Percentiles rank a stretch among this genome's conserved stretches.
These are phyloP conservation scores for Candida ovalis DNA, from an alignment of 805 yeast species.

Conservation along the genomic window DNA sequence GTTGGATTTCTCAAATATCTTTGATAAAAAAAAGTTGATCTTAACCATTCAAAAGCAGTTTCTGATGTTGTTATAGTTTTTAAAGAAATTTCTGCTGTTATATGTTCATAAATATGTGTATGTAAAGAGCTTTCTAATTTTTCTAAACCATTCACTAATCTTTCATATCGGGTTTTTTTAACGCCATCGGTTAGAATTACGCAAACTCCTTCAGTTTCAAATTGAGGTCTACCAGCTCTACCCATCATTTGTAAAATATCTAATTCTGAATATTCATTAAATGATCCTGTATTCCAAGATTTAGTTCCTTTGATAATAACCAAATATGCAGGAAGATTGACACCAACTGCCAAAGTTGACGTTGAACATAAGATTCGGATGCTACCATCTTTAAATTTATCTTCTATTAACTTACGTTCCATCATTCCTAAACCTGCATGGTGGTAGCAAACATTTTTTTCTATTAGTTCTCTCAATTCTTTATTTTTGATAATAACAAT, in stretches of 20 bases:
- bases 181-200: slow-evolving; percentile 42
- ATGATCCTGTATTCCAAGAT: slow-evolving; percentile 47
- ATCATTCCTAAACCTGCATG: slow-evolving; percentile 52
- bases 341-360: slow-evolving; percentile 59
- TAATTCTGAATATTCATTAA: slow-evolving; percentile 50
- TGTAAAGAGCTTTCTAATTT: slow-evolving; percentile 46
- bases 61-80: slow-evolving; percentile 35
- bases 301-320: slow-evolving; percentile 62
- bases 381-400: slow-evolving; percentile 38
- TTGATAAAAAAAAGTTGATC: slow-evolving; percentile 46
- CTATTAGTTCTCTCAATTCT: slow-evolving; percentile 23
- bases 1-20: slow-evolving; percentile 38
- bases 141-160: slow-evolving; percentile 39
- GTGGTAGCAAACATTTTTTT: slow-evolving; percentile 47
- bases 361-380: slow-evolving; percentile 50
- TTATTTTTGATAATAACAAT: slow-evolving; percentile 18
- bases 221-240: slow-evolving; percentile 61
- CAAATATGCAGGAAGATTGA: slow-evolving; percentile 57
- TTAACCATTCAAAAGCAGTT: slow-evolving; percentile 44
- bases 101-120: slow-evolving; percentile 35
- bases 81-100: slow-evolving; percentile 42
- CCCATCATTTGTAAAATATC: slow-evolving; percentile 64
- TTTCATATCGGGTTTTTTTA: slow-evolving; percentile 36
- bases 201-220: slow-evolving; percentile 48
- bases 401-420: slow-evolving; percentile 46